These are phyloP conservation scores for Halophytophthora batemanensis DNA, from an alignment of 352 stramenopile species.

Conservation along the genomic window DNA sequence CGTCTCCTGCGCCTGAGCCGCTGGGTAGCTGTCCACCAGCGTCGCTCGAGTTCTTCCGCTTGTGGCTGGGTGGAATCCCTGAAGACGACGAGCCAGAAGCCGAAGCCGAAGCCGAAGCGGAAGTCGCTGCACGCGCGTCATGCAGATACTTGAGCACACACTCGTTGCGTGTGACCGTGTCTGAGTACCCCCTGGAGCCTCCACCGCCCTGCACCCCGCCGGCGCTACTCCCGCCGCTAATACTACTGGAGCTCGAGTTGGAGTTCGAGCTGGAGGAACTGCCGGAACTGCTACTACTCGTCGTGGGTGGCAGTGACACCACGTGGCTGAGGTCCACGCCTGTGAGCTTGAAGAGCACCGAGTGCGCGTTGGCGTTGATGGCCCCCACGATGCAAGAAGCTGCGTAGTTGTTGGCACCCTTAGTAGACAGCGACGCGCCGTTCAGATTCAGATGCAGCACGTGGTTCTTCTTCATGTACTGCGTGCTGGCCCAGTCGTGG, in stretches of 20 bases:
- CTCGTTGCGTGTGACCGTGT: conserved; percentile 55
- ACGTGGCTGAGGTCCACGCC: conserved; percentile 66
- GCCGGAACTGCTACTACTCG: conserved; percentile 5
- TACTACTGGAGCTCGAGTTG: conserved; percentile 1
- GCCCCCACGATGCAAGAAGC: conserved; percentile 71
- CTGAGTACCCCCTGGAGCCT: conserved; percentile 27
- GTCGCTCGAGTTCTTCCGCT: conserved; percentile 52
- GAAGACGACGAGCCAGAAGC: conserved; percentile 1
- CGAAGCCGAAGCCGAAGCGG: not conserved
- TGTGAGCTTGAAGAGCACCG: conserved; percentile 73
- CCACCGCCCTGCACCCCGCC: no score
- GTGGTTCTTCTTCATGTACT: conserved; percentile 80
- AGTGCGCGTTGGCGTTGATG: conserved; percentile 64
- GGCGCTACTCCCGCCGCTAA: conserved; percentile 1
- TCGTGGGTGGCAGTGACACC: conserved; percentile 22
- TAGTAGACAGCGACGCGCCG: conserved; percentile 56
- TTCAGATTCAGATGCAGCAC: conserved; percentile 36
- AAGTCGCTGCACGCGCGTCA: conserved; percentile 18
- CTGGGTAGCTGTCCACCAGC: no score
- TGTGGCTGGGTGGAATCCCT: conserved; percentile 31
- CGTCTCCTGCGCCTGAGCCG: conserved; percentile 14
- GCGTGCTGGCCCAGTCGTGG: conserved; percentile 80
- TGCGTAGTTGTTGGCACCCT: conserved; percentile 69
- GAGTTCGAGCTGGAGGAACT: conserved; percentile 2
- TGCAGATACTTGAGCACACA: conserved; percentile 53